phyloP scores from a whole-genome alignment of 2,329 filamentous ascomycete species.

The Cylindrodendrum hubeiense region DNA sequence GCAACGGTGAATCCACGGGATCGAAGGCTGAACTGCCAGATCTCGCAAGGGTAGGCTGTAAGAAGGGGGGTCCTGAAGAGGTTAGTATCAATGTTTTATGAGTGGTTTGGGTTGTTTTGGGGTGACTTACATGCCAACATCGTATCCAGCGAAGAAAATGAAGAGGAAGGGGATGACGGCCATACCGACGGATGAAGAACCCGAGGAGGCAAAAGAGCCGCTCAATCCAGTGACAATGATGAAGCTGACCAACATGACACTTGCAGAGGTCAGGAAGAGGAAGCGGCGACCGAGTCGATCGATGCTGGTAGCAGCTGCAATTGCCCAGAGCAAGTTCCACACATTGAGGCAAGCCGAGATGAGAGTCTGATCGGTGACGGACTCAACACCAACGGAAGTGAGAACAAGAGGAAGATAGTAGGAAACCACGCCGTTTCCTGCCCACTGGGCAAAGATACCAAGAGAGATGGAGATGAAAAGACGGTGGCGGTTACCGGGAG shows the following conservation, averaged over 20 bases:
- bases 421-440: conserved; percentile 48
- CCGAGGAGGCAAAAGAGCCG: conserved; percentile 45
- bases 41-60: conserved; percentile 57
- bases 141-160: conserved; percentile 59
- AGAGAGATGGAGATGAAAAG: conserved; percentile 38
- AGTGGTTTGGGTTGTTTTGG: not conserved
- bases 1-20: conserved; percentile 56
- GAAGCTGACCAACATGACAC: conserved; percentile 53
- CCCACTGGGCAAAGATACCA: conserved; percentile 48
- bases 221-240: conserved; percentile 55
- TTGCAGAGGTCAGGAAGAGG: conserved; percentile 52
- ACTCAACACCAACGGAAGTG: conserved; percentile 52
- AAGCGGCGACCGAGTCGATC: conserved; percentile 56
- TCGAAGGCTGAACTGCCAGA: conserved; percentile 48
- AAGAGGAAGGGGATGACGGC: conserved; percentile 63
- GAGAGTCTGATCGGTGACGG: conserved; percentile 51
- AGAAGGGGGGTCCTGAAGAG: conserved; percentile 54
- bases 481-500: conserved; percentile 34
- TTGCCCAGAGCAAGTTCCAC: conserved; percentile 53
- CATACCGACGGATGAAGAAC: conserved; percentile 50
- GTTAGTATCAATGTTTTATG: not conserved
- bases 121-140: conserved; percentile 53
- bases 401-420: conserved; percentile 56
- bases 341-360: conserved; percentile 58
- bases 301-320: conserved; percentile 51